Evolutionary conservation across 2,329 filamentous ascomycete species (phyloP), one percentile per base, ranked within the genome.

Genomic region (Fusarium liriodendri): DNA sequence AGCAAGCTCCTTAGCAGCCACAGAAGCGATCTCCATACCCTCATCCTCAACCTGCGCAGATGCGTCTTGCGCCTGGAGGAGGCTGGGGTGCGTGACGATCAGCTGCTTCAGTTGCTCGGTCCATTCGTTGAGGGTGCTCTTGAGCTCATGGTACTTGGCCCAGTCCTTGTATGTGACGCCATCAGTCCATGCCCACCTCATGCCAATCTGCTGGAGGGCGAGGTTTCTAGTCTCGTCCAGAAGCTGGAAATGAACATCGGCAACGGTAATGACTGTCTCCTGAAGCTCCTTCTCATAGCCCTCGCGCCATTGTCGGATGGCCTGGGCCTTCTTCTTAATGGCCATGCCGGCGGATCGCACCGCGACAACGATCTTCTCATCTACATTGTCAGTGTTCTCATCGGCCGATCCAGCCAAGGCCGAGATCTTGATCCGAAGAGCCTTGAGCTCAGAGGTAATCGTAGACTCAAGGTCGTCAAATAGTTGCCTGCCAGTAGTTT

Each of bases 111-210:
- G 91, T 76, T 97, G 94, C 38, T 90, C 87, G 64, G 94, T 93
- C 95, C 96, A 98, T 78, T 94, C 91, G 57, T 93, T 92, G 62
- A 98, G 94, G 14, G 93, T 92, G 63, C 89, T 90, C 85, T 94
- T 97, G 67, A 99, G 87, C 69, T 94, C 91, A 81, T 98, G 95
- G 80, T 98, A 99, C 81, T 96, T 97, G 69, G 93, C 91, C 97
- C 97, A 99, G 82, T 99, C 95, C 82, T 97, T 95, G 87, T 99
- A 98, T 2, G 96, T 97, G 70, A 99, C 90, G 35, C 95, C 95
- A 67, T 98, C 95, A 85, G 95, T 97, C 92, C 94, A 97, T 14
- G 96, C 95, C 95, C 97, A 99, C 79, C 90, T 90, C 91, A 97
- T 96, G 66, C 95, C 95, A 63, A 98, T 95, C 81, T 97, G 94